These are phyloP conservation scores for Trametes pubescens DNA, from an alignment of 1,284 basidiomycete species.

Conservation along the genomic window DNA sequence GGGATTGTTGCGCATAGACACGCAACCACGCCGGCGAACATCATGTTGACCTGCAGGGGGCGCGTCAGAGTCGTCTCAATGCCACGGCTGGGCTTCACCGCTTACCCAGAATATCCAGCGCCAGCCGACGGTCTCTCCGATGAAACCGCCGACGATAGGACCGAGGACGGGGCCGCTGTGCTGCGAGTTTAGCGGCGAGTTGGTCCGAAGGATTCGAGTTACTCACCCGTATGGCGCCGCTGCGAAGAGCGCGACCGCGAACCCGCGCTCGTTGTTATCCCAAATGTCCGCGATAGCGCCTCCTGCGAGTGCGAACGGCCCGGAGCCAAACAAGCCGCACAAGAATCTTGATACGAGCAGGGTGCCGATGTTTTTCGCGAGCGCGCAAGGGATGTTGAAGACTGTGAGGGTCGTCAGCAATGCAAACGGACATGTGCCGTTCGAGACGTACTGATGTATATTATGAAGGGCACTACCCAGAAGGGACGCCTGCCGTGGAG, in stretches of 20 bases:
- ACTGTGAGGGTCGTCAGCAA: constrained; percentile 7
- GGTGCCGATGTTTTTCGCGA: constrained; percentile 72
- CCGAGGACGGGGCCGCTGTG: constrained; percentile 67
- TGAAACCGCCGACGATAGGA: constrained; percentile 62
- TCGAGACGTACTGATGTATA: constrained; percentile 50
- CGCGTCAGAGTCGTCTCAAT: background rate
- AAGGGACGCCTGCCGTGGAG: constrained; percentile 67
- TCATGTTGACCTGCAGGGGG: constrained; percentile 49
- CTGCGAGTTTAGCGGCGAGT: background rate
- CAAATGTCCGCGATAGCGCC: constrained; percentile 75
- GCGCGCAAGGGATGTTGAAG: constrained; percentile 43
- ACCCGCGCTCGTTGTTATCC: constrained; percentile 63
- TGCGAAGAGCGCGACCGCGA: constrained; percentile 67
- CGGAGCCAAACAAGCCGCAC: constrained; percentile 73
- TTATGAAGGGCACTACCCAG: constrained; percentile 52
- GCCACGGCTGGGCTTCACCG: too few species aligned
- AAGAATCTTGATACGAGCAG: constrained; percentile 72
- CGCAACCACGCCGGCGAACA: constrained; percentile 60
- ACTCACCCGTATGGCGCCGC: constrained; percentile 59
- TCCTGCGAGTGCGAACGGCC: constrained; percentile 68
- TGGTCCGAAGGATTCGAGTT: background rate
- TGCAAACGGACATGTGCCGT: too few species aligned
- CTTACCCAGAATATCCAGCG: constrained; percentile 51
- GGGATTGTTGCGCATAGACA: constrained; percentile 50
- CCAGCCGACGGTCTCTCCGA: constrained; percentile 53